Conservation (phyloP, 1,139 yeast species). For the Debaryomycetaceae sp. region DNA sequence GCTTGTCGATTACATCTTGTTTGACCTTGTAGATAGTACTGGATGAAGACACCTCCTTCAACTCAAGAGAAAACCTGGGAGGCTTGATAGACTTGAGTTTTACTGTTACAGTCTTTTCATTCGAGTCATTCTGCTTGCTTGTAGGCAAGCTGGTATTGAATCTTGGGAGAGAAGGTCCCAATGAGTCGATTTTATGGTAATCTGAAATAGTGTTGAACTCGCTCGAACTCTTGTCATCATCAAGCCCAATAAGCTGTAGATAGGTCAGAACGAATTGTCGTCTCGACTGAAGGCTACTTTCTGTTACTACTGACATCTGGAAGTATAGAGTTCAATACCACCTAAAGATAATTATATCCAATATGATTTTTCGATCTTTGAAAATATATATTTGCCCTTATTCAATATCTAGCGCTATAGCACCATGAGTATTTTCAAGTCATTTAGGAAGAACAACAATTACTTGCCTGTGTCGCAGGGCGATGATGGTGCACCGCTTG, state of each 20-base stretch:
- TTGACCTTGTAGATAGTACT: conserved; percentile 35
- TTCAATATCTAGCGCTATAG: background rate
- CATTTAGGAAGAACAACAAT: conserved; percentile 19
- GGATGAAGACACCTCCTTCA: conserved; percentile 20
- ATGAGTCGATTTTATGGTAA: conserved; percentile 28
- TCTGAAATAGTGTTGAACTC: conserved; percentile 30
- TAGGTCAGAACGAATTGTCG: conserved; percentile 32
- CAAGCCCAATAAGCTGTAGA: conserved; percentile 29
- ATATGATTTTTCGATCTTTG: background rate
- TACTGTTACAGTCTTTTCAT: conserved; percentile 9
- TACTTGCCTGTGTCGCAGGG: conserved; percentile 33
- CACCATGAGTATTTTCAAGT: conserved; percentile 38
- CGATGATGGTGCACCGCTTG: conserved; percentile 35
- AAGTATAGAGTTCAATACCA: background rate
- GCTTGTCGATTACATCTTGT: conserved; percentile 24
- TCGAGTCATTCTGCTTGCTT: background rate
- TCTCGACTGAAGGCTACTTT: conserved; percentile 5
- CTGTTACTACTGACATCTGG: conserved; percentile 1
- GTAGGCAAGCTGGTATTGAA: conserved; percentile 27
- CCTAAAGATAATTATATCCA: too few relatives aligned
- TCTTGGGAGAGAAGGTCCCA: conserved; percentile 43
- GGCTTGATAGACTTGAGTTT: conserved; percentile 43
- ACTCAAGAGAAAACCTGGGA: conserved; percentile 34
- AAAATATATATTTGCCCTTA: background rate
- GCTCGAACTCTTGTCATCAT: conserved; percentile 21